A percentile compares a stretch with the other conserved stretches of the same genome.
Conservation (phyloP, 352 stramenopile species). For the Pythium utonaiense region DNA sequence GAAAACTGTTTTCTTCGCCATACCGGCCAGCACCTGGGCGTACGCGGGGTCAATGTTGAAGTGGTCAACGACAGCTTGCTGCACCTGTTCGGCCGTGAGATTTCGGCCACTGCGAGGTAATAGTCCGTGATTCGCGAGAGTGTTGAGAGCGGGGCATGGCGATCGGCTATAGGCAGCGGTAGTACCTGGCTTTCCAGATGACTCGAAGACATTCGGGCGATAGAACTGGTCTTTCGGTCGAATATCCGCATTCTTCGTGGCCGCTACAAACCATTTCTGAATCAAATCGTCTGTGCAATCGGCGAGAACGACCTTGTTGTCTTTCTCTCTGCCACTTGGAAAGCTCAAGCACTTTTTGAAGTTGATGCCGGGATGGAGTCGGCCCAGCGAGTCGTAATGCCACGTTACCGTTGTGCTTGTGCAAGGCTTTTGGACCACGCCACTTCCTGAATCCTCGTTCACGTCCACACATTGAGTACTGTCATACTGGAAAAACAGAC, state of each 20-base stretch:
- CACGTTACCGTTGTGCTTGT: not conserved
- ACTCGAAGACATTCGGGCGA: not conserved
- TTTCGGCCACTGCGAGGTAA: not conserved
- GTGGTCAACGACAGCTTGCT: not conserved
- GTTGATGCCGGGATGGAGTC: not conserved
- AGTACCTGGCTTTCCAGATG: conserved; percentile 16
- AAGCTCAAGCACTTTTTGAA: not conserved
- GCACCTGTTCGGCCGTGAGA: not conserved
- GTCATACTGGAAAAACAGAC: conserved; percentile 8
- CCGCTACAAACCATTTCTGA: conserved; percentile 6
- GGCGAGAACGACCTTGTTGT: not conserved
- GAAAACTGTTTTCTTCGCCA: conserved; percentile 28
- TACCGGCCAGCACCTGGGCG: conserved; percentile 24
- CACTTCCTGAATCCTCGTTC: not conserved
- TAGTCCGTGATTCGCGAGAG: not conserved
- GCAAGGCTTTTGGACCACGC: conserved; percentile 7
- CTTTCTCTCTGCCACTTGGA: not conserved
- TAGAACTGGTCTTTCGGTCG: conserved; percentile 9
- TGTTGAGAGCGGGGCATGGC: not conserved
- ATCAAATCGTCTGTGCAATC: conserved; percentile 1
- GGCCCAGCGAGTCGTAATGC: conserved; percentile 8
- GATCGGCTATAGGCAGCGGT: not conserved
- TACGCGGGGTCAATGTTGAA: conserved; percentile 14
- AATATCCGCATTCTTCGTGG: conserved; percentile 8
- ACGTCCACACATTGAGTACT: conserved; percentile 5